Evolutionary conservation across 1,284 basidiomycete species (phyloP).

Genomic region (Cutaneotrichosporon cyanovorans): DNA sequence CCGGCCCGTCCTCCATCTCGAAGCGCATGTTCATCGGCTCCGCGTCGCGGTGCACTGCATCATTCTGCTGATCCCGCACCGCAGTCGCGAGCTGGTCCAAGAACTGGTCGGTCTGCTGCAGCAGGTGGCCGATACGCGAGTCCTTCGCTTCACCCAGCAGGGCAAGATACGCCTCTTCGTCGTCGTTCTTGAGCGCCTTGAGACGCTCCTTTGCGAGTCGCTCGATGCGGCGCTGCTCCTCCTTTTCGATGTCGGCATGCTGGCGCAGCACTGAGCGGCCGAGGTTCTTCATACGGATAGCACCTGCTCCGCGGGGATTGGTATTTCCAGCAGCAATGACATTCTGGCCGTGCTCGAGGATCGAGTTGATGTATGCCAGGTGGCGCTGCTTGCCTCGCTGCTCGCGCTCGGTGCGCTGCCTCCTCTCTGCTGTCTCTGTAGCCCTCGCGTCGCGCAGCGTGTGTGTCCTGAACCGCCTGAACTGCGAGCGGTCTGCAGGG

Average conservation of each 20-base stretch:
- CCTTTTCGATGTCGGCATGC: conserved; percentile 51
- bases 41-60: conserved; percentile 49
- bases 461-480: conserved; percentile 80
- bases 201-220: conserved; percentile 96
- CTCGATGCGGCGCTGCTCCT: conserved; percentile 67
- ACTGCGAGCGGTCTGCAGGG: conserved; percentile 83
- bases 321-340: conserved; percentile 53
- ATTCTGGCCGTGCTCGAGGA: conserved; percentile 77
- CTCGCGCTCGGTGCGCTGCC: conserved; percentile 87
- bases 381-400: conserved; percentile 93
- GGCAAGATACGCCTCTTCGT: conserved; percentile 99
- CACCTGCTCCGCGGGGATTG: conserved; percentile 37
- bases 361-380: conserved; percentile 82
- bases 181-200: conserved; percentile 93
- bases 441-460: conserved; percentile 80
- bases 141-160: conserved; percentile 99
- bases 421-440: conserved; percentile 84
- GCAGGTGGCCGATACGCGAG: conserved; percentile 93
- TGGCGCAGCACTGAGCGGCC: conserved; percentile 48
- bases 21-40: conserved; percentile 41
- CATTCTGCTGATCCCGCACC: conserved; percentile 87
- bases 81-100: conserved; percentile 92
- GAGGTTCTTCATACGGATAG: conserved; percentile 43
- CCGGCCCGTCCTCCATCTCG: conserved; percentile 60
- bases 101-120: conserved; percentile 90